These are phyloP conservation scores for Tetradesmus lagerheimii DNA, from an alignment of 139 green algal species.

Conservation along the genomic window DNA sequence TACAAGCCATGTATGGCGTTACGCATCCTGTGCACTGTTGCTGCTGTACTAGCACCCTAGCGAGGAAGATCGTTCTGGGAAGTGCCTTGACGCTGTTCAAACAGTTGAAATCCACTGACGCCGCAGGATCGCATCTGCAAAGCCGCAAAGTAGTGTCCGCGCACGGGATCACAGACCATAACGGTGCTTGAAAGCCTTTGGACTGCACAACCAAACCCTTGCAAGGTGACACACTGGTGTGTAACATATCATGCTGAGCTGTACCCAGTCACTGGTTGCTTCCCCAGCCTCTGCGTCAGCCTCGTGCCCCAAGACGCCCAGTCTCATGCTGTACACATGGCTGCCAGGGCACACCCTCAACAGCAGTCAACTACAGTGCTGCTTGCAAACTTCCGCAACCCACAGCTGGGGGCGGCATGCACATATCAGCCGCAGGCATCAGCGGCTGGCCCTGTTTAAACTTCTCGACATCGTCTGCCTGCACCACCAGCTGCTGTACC, in stretches of 20 bases:
- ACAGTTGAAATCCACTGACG: neutral
- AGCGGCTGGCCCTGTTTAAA: constrained; percentile 16
- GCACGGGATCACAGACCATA: neutral
- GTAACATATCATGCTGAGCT: neutral
- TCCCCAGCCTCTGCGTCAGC: too few species aligned
- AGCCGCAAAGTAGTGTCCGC: neutral
- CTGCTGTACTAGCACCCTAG: neutral
- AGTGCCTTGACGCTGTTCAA: neutral
- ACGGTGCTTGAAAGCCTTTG: neutral
- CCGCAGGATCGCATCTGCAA: too few species aligned
- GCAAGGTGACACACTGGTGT: neutral
- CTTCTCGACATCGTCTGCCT: neutral
- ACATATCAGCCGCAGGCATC: constrained; percentile 6
- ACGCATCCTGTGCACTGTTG: constrained; percentile 20
- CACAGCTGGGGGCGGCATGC: neutral
- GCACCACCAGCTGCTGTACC: neutral
- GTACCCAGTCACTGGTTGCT: neutral
- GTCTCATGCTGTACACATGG: too few species aligned
- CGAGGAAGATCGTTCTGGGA: neutral
- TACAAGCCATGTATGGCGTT: constrained; percentile 62
- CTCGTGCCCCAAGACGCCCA: too few species aligned
- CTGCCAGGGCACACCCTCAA: too few species aligned
- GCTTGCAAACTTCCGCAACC: neutral
- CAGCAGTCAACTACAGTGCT: neutral
- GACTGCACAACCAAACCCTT: neutral